Evolutionary conservation across 2,329 filamentous ascomycete species (phyloP), one percentile per base, ranked within the genome.

Genomic region (Diaporthe amygdali): DNA sequence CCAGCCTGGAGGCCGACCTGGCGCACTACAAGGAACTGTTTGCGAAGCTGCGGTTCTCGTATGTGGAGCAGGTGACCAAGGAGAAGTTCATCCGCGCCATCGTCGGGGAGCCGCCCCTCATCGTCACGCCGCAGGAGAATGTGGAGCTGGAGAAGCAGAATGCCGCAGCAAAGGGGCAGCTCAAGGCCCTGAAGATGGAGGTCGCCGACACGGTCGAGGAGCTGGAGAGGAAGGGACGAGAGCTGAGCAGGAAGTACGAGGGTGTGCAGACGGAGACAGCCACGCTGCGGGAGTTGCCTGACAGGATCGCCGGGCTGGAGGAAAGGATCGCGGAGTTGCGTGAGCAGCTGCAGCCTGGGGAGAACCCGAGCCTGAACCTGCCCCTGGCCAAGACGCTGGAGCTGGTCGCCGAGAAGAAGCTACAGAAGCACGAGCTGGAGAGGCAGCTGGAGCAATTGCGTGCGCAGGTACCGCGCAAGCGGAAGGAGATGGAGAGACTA

Each of bases 61-160:
- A 98, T 82, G 93, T 98, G 76, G 96, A 99, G 83, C 96, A 98
- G 85, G 95, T 98, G 74, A 98, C 96, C 54, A 99, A 98, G 83
- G 96, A 99, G 81, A 97, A 97, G 78, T 98, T 98, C 81, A 92
- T 99, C 68, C 94, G 95, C 75, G 92, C 94, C 74, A 97, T 98
- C 76, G 94, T 97, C 20, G 94, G 94, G 74, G 94, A 97, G 74
- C 94, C 95, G 61, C 96, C 96, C 0, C 87, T 95, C 20, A 92
- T 98, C 55, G 93, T 97, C 71, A 92, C 92, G 49, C 90, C 92
- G 52, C 89, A 91, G 76, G 95, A 98, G 78, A 98, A 98, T 79
- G 84, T 92, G 59, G 91, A 92, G 70, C 83, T 97, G 30, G 94
- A 96, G 79, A 85, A 82, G 75, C 85, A 88, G 70, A 91, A 94